Evolutionary conservation across 2,329 filamentous ascomycete species (phyloP).

Genomic region (Cylindrodendrum hubeiense): DNA sequence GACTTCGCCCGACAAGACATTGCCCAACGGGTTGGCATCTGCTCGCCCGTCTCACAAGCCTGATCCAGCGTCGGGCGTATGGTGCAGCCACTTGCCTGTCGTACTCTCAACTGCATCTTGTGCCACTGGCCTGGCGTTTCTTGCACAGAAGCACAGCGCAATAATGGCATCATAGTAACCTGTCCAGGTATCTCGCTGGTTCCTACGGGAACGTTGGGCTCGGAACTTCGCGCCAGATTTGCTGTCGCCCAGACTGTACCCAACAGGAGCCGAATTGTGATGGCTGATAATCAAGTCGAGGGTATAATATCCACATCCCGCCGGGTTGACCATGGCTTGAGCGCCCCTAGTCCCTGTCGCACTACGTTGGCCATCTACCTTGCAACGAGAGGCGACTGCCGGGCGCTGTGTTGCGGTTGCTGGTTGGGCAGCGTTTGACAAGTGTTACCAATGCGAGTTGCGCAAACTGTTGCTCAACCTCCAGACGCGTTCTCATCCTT

Average conservation of each 20-base stretch:
- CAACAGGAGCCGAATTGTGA: conserved; percentile 4
- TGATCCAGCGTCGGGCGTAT: conserved; percentile 14
- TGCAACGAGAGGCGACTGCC: neutral
- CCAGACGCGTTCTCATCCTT: neutral
- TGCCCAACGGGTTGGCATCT: conserved; percentile 8
- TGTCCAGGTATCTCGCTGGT: neutral
- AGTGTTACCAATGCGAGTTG: neutral
- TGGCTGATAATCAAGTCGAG: conserved; percentile 5
- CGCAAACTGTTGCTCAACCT: neutral
- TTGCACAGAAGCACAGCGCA: neutral
- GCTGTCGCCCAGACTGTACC: conserved; percentile 13
- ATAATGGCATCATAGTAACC: neutral
- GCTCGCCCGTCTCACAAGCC: conserved; percentile 8
- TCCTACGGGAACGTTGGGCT: conserved; percentile 6
- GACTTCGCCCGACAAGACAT: neutral
- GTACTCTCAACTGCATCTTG: conserved; percentile 1
- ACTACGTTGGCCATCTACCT: neutral
- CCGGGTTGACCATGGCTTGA: neutral
- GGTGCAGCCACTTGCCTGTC: conserved; percentile 10
- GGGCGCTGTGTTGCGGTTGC: neutral
- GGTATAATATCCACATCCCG: conserved; percentile 4
- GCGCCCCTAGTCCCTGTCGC: conserved; percentile 8
- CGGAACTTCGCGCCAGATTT: neutral
- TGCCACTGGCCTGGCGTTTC: neutral
- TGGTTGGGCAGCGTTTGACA: conserved; percentile 4